Conservation (phyloP, 75 land plant genomes). For the Pseudotsuga menziesii region DNA sequence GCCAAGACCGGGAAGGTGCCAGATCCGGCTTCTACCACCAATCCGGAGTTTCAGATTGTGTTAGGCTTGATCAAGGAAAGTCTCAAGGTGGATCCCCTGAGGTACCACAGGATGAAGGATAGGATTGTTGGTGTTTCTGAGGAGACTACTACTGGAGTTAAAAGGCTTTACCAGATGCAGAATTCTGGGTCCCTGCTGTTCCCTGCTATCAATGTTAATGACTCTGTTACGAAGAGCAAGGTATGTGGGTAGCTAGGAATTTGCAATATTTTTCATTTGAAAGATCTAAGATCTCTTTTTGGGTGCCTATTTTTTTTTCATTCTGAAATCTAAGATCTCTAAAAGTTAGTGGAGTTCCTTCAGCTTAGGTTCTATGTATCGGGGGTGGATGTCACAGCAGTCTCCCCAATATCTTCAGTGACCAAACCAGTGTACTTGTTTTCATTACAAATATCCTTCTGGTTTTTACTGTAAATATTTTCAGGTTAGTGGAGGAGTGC, state of each 20-base stretch:
- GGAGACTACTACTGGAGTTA: slow-evolving; percentile 92
- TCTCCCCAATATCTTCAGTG: no score
- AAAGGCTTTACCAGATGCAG: slow-evolving; percentile 92
- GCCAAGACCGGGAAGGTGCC: slow-evolving; percentile 68
- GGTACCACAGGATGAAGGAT: slow-evolving; percentile 79
- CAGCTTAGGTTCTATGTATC: neutral
- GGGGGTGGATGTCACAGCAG: no score
- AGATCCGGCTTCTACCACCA: slow-evolving; percentile 75
- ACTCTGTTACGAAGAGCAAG: slow-evolving; percentile 98
- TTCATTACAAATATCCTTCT: no score
- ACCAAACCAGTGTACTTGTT: no score
- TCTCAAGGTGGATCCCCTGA: slow-evolving; percentile 57
- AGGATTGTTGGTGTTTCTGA: slow-evolving; percentile 91
- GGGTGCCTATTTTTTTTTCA: no score
- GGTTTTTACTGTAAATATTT: no score
- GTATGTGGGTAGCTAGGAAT: slow-evolving; percentile 22
- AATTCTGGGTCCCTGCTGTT: slow-evolving; percentile 58
- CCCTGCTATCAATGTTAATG: slow-evolving; percentile 90
- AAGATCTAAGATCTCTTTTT: neutral
- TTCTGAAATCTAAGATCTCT: neutral
- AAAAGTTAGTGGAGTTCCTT: neutral
- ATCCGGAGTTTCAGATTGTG: slow-evolving; percentile 89
- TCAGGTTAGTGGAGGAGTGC: no score
- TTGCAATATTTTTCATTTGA: neutral
- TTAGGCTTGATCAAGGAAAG: slow-evolving; percentile 46